A percentile compares a stretch with the other conserved stretches of the same genome.
Conservation (phyloP, 495 filamentous ascomycete species). For the Tuber indicum region DNA sequence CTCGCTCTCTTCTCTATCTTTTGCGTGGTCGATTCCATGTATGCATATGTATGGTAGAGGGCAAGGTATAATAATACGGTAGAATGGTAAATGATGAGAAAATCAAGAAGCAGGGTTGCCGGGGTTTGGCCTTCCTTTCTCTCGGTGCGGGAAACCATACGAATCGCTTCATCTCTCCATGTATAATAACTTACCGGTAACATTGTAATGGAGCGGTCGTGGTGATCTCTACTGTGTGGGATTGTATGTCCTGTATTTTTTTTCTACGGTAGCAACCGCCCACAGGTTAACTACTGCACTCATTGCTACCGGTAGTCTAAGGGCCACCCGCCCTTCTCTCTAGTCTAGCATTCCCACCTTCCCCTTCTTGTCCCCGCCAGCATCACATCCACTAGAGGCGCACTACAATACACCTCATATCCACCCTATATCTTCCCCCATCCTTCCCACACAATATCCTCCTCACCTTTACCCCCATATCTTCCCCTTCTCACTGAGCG, state of each 20-base stretch:
- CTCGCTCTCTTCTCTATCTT: not conserved
- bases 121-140: not conserved
- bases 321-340: not conserved
- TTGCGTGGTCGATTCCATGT: not conserved
- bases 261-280: not conserved
- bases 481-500: not conserved
- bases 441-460: not conserved
- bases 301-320: not conserved
- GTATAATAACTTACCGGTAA: not conserved
- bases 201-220: not conserved
- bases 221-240: not conserved
- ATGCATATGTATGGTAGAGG: not conserved
- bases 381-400: not conserved
- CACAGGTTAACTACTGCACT: too few species aligned
- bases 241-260: not conserved
- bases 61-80: not conserved
- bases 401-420: constrained; percentile 3
- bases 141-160: not conserved
- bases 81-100: not conserved
- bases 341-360: not conserved
- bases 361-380: not conserved
- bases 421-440: not conserved
- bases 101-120: not conserved
- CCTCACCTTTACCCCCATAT: not conserved
- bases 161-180: not conserved